phyloP scores from a whole-genome alignment of 2,329 filamentous ascomycete genomes.

The Fusarium domesticum region DNA sequence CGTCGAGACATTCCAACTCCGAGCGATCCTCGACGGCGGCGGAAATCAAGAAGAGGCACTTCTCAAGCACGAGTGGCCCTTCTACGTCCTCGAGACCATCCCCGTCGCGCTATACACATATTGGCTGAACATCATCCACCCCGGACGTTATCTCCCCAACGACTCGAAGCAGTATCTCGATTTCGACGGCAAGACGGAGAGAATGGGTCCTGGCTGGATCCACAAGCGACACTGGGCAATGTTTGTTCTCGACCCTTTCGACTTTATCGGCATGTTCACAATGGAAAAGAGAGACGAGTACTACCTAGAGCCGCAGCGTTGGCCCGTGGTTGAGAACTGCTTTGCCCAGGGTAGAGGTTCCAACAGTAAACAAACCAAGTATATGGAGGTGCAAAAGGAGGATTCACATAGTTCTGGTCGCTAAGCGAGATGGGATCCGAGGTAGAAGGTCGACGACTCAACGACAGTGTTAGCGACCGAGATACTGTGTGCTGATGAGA shows the following conservation, averaged over 20 bases:
- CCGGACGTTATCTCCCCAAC: constrained; percentile 40
- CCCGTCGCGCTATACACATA: constrained; percentile 44
- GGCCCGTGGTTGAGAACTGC: constrained; percentile 17
- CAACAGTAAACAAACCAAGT: constrained; percentile 12
- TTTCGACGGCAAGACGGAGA: constrained; percentile 38
- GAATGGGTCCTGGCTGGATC: constrained; percentile 27
- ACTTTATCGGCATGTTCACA: constrained; percentile 24
- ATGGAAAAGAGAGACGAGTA: constrained; percentile 24
- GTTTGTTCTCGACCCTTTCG: constrained; percentile 21
- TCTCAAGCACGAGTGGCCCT: constrained; percentile 44
- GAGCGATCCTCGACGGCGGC: constrained; percentile 9
- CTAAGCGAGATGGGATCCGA: not conserved
- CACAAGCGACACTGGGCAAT: constrained; percentile 21
- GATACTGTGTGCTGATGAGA: too few relatives aligned
- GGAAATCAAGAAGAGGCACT: constrained; percentile 27
- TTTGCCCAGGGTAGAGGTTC: constrained; percentile 26
- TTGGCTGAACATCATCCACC: constrained; percentile 43
- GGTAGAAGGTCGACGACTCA: not conserved
- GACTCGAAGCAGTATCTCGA: constrained; percentile 40
- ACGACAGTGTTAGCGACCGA: too few relatives aligned
- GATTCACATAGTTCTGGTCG: constrained; percentile 4
- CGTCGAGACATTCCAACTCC: constrained; percentile 24
- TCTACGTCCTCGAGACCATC: constrained; percentile 44
- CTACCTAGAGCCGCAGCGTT: constrained; percentile 21
- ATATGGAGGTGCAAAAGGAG: constrained; percentile 10